Evolutionary conservation across 1,139 yeast species (phyloP).

Genomic region (Candida sp.): DNA sequence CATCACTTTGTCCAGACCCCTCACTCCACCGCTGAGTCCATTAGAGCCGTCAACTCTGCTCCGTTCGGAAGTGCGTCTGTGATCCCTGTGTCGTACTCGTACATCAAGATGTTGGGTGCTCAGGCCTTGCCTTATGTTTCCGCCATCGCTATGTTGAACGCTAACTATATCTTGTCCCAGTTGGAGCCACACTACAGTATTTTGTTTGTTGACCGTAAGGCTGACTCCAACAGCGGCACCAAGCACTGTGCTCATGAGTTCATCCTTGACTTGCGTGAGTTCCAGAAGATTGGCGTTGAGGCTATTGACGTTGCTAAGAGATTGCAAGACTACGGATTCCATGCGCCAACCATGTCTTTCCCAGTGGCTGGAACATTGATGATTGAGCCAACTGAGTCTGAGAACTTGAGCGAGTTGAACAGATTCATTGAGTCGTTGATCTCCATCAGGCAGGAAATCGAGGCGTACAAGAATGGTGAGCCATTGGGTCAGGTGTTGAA

Average conservation of each 20-base stretch:
- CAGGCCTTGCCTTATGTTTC: conserved; percentile 85
- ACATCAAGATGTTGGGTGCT: conserved; percentile 93
- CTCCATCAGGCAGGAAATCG: conserved; percentile 82
- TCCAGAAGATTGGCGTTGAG: conserved; percentile 82
- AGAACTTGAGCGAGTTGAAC: conserved; percentile 85
- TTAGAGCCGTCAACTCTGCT: conserved; percentile 86
- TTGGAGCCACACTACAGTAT: conserved; percentile 74
- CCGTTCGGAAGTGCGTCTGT: conserved; percentile 97
- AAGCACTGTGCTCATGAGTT: conserved; percentile 97
- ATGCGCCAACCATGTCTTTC: conserved; percentile 99
- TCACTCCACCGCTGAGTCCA: conserved; percentile 57
- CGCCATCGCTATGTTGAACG: conserved; percentile 88
- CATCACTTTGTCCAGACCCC: conserved; percentile 71
- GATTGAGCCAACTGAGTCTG: conserved; percentile 99
- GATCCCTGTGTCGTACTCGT: conserved; percentile 92
- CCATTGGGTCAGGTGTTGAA: conserved; percentile 75
- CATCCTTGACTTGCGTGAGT: conserved; percentile 87
- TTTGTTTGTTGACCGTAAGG: conserved; percentile 64
- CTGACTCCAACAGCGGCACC: conserved; percentile 42
- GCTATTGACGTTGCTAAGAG: conserved; percentile 98
- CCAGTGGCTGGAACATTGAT: conserved; percentile 97
- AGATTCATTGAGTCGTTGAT: conserved; percentile 90
- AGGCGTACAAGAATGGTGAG: conserved; percentile 70
- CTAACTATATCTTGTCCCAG: conserved; percentile 91
- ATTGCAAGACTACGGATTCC: conserved; percentile 97